These are phyloP conservation scores for Suhomyces chickasaworum DNA, from an alignment of 1,139 yeast genomes.

Conservation along the genomic window DNA sequence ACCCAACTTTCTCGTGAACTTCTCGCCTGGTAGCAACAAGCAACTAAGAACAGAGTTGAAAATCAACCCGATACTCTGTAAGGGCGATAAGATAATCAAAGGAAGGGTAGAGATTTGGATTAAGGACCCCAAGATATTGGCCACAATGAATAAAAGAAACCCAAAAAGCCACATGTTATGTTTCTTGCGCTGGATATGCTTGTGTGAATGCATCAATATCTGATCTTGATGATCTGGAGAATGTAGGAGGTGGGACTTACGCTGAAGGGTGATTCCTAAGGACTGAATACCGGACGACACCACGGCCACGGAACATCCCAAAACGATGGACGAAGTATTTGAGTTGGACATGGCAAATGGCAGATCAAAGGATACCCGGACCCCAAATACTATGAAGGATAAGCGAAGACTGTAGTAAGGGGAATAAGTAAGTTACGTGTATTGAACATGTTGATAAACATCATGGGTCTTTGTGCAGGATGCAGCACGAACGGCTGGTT, in stretches of 20 bases:
- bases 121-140: conserved; percentile 79
- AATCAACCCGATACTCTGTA: conserved; percentile 85
- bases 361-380: not conserved
- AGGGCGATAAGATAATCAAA: conserved; percentile 73
- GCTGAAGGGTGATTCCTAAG: conserved; percentile 78
- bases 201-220: conserved; percentile 24
- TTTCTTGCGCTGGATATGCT: conserved; percentile 42
- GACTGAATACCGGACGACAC: conserved; percentile 81
- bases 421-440: not conserved
- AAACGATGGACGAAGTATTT: conserved; percentile 28
- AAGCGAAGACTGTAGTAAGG: not conserved
- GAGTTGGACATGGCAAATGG: conserved; percentile 4
- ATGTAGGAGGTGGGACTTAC: conserved; percentile 66
- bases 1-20: conserved; percentile 58
- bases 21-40: conserved; percentile 65
- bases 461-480: not conserved
- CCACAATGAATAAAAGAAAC: conserved; percentile 63
- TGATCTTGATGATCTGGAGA: conserved; percentile 9
- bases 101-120: conserved; percentile 87
- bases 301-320: conserved; percentile 77
- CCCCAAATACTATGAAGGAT: not conserved
- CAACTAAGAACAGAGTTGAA: conserved; percentile 78
- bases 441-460: not conserved
- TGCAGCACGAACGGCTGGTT: not conserved
- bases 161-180: conserved; percentile 79